These are phyloP conservation scores for Malus hybrid DNA, from an alignment of 331 rosid species.

Conservation along the genomic window DNA sequence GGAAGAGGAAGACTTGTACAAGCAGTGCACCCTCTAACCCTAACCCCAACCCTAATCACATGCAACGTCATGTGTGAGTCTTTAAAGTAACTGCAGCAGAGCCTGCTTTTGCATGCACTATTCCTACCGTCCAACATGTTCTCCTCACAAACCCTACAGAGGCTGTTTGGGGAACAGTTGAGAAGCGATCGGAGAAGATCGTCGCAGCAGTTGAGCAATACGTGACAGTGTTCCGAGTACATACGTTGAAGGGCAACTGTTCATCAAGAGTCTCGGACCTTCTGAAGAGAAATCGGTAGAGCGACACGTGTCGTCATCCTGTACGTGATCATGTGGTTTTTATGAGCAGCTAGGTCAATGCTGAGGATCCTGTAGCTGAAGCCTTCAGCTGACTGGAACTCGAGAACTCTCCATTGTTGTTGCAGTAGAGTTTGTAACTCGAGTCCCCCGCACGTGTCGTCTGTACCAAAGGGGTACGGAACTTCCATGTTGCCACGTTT, in stretches of 20 bases:
- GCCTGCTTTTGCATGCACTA: conserved; percentile 41
- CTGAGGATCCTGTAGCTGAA: conserved; percentile 58
- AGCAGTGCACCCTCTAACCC: conserved; percentile 60
- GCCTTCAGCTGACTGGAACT: conserved; percentile 54
- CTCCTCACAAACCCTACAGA: conserved; percentile 61
- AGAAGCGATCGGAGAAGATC: conserved; percentile 55
- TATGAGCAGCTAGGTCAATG: conserved; percentile 32
- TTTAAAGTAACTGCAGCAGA: conserved; percentile 71
- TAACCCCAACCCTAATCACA: conserved; percentile 38
- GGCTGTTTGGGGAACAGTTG: conserved; percentile 59
- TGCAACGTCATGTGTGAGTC: conserved; percentile 80
- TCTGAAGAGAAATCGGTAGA: conserved; percentile 50
- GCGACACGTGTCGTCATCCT: conserved; percentile 21
- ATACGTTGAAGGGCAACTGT: conserved; percentile 58
- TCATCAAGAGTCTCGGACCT: conserved; percentile 53
- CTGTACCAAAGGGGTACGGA: conserved; percentile 78
- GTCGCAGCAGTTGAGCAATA: conserved; percentile 50
- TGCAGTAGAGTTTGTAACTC: conserved; percentile 55
- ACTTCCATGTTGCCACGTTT: conserved; percentile 50
- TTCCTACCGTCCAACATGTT: conserved; percentile 30
- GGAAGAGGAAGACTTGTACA: conserved; percentile 16
- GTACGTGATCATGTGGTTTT: conserved; percentile 33
- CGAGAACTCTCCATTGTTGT: conserved; percentile 29
- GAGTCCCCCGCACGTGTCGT: conserved; percentile 59
- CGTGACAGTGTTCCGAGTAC: conserved; percentile 61